Base-by-base conservation (phyloP, 2,329 filamentous ascomycete species). In the Aureobasidium namibiae region DNA sequence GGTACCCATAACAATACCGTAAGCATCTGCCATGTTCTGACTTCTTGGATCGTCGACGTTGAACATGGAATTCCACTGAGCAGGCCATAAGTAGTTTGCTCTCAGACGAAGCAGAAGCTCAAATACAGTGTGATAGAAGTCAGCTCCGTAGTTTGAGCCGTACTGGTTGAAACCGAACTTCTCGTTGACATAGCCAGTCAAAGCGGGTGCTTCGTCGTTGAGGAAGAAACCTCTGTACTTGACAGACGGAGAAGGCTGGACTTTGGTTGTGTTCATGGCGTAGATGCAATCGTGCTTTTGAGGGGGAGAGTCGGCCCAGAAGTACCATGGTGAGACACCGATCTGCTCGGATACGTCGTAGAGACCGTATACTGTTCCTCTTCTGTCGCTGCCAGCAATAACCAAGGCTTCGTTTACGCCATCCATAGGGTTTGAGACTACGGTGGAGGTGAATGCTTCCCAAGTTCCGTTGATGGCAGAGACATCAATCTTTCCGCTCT, bases 11-110 rank as follows among this genome's bases (percentile, higher is more conserved):
- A 90, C 86, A 60, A 90, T 82, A 41, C 84, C 87, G 67, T 84
- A 90, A n/a, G 85, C 85, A 65, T 90, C 85, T 0, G 87, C 85
- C 5, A 88, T 77, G 0, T 84, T 82, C 67, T 88, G 85, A 64
- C 85, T 90, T 31, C 79, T 76, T 2, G 81, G 76, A 67, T 90
- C 87, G 62, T 90, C 88, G 1, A 88, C 80, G 67, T 85, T 83
- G 66, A 90, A 88, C 78, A 89, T 57, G 63, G 79, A 81, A 6
- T 79, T 81, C 88, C 87, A 90, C 68, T 83, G 77, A 1, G 86
- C 81, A 0, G 87, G 88, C 87, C 88, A 90, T 52, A 90, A 75
- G 66, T 89, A 90, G 70, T 90, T 90, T 16, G 87, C 87, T 38
- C 83, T 80, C 29, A 88, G 76, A 7, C 88, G 80, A 6, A 90